These are phyloP conservation scores for Candolleomyces efflorescens DNA, from an alignment of 768 basidiomycete species.

Conservation along the genomic window DNA sequence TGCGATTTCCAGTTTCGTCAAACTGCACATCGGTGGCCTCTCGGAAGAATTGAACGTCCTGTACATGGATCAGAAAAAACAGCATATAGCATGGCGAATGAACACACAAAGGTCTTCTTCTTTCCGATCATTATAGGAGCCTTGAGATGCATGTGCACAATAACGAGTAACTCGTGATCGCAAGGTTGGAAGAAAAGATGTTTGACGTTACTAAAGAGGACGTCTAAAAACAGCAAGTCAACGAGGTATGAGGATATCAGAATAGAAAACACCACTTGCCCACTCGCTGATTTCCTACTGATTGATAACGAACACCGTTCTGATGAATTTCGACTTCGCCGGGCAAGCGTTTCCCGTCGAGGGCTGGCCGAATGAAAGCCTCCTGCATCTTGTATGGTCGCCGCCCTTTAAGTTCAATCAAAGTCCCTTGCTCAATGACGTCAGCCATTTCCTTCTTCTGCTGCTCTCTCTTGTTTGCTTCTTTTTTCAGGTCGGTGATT, in stretches of 20 bases:
- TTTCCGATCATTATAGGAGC: constrained; percentile 98
- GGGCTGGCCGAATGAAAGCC: constrained; percentile 88
- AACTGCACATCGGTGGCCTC: constrained; percentile 98
- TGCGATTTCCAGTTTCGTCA: constrained; percentile 98
- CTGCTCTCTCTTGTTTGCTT: constrained; percentile 94
- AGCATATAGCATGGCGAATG: neutral
- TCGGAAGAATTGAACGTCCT: constrained; percentile 98
- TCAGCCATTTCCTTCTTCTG: constrained; percentile 99
- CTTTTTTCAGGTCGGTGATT: constrained; percentile 94
- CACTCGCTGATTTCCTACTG: constrained; percentile 85
- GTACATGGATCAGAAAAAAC: constrained; percentile 4
- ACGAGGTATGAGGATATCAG: neutral
- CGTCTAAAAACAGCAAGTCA: constrained; percentile 46
- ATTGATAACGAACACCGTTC: constrained; percentile 93
- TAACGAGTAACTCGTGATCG: constrained; percentile 91
- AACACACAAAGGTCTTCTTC: constrained; percentile 85
- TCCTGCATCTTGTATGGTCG: constrained; percentile 84
- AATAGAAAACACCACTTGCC: constrained; percentile 44
- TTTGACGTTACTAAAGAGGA: constrained; percentile 95
- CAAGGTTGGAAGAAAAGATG: constrained; percentile 99
- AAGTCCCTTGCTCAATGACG: constrained; percentile 89
- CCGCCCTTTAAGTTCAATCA: constrained; percentile 86
- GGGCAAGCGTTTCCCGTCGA: constrained; percentile 91
- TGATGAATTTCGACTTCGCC: constrained; percentile 99
- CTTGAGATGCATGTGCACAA: constrained; percentile 90